Evolutionary conservation across 2,329 filamentous ascomycete genomes (phyloP).

Genomic region (Chaetomium olivaceum): DNA sequence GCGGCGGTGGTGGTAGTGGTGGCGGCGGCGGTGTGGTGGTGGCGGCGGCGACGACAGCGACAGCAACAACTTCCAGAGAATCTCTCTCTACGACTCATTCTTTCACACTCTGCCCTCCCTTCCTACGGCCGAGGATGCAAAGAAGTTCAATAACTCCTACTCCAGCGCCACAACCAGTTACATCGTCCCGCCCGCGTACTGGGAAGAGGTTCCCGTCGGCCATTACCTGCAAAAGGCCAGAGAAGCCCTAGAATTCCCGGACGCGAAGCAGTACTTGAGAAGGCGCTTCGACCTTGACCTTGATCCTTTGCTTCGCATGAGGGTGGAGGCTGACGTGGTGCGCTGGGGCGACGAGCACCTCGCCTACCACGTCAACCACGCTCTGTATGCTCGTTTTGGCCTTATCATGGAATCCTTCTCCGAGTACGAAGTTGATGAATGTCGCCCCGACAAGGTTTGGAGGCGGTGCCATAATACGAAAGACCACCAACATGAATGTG

Average conservation of each 20-base stretch:
- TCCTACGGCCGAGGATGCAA: too few species aligned
- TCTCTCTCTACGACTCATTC: neutral
- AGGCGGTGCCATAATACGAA: too few species aligned
- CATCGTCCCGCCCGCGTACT: neutral
- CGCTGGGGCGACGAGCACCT: constrained; percentile 6
- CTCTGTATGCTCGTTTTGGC: neutral
- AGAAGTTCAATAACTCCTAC: neutral
- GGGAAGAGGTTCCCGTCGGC: neutral
- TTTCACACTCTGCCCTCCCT: neutral
- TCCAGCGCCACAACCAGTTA: neutral
- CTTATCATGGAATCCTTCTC: neutral
- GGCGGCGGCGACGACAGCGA: too few species aligned
- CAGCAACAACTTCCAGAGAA: too few species aligned
- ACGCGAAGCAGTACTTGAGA: neutral
- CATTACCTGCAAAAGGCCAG: neutral
- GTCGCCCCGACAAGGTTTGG: constrained; percentile 2
- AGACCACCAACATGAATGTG: too few species aligned
- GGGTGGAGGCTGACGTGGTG: constrained; percentile 3
- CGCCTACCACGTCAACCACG: constrained; percentile 6
- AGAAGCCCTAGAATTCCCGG: neutral
- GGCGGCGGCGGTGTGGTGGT: too few species aligned
- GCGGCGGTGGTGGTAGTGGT: too few species aligned
- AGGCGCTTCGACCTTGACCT: neutral
- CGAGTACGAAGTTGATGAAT: neutral
- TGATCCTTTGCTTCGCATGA: neutral